Evolutionary conservation across 2,329 filamentous ascomycete genomes (phyloP).

Genomic region (Bretziella fagacearum): DNA sequence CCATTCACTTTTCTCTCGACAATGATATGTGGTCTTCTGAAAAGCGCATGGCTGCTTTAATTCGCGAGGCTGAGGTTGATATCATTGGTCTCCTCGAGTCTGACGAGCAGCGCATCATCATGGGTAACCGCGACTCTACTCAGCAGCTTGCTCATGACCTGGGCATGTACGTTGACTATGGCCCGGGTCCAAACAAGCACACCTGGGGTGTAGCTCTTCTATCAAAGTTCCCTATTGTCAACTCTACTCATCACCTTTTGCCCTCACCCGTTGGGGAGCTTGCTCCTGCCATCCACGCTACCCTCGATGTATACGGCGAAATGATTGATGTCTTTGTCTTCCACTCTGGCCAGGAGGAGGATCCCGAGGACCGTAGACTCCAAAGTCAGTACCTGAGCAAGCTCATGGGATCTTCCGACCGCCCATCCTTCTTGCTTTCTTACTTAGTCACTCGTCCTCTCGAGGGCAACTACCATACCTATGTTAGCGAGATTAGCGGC

Average conservation of each 20-base stretch:
- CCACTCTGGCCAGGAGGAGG: slow-evolving; percentile 96
- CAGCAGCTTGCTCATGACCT: slow-evolving; percentile 91
- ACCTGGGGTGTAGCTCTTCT: slow-evolving; percentile 89
- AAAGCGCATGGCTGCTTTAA: slow-evolving; percentile 75
- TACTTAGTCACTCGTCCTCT: slow-evolving; percentile 86
- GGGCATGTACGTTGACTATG: slow-evolving; percentile 97
- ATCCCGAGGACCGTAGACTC: slow-evolving; percentile 73
- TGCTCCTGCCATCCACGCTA: slow-evolving; percentile 92
- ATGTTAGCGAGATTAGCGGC: slow-evolving; percentile 67
- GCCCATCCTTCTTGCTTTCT: slow-evolving; percentile 70
- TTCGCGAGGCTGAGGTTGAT: slow-evolving; percentile 91
- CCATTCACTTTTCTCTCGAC: slow-evolving; percentile 92
- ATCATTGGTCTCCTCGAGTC: slow-evolving; percentile 88
- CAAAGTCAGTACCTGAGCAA: slow-evolving; percentile 75
- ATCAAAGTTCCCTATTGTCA: slow-evolving; percentile 94
- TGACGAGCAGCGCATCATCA: slow-evolving; percentile 93
- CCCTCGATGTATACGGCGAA: slow-evolving; percentile 79
- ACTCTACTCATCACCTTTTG: slow-evolving; percentile 88
- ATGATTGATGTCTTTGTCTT: slow-evolving; percentile 91
- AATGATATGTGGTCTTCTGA: slow-evolving; percentile 99
- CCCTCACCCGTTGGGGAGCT: slow-evolving; percentile 89
- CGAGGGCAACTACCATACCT: slow-evolving; percentile 92
- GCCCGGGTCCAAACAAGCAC: slow-evolving; percentile 95
- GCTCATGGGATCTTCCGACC: slow-evolving; percentile 66
- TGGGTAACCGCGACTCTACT: slow-evolving; percentile 94